phyloP scores from a whole-genome alignment of 768 basidiomycete species.

The Lanmaoa rubissima region DNA sequence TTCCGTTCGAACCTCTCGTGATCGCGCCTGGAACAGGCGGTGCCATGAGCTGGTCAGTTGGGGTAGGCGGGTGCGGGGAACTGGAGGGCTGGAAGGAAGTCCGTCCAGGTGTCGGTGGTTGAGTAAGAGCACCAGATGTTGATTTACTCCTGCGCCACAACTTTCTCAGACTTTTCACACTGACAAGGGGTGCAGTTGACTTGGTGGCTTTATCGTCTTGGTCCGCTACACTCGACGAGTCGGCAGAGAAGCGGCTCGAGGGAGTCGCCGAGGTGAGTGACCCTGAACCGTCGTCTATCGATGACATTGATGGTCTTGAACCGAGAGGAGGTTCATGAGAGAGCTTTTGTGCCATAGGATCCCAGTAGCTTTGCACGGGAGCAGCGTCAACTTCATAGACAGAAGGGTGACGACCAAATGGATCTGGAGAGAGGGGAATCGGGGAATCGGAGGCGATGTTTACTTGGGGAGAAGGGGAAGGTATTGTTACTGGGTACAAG shows the following conservation, averaged over 20 bases:
- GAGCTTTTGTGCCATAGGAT: constrained; percentile 29
- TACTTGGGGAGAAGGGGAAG: constrained; percentile 26
- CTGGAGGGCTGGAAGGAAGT: constrained; percentile 32
- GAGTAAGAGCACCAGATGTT: constrained; percentile 35
- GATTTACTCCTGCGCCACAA: constrained; percentile 75
- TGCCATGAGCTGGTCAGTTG: constrained; percentile 28
- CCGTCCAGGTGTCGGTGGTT: constrained; percentile 37
- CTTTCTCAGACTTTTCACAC: constrained; percentile 70
- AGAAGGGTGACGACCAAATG: constrained; percentile 73
- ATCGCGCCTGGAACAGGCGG: constrained; percentile 27
- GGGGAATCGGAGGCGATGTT: constrained; percentile 45
- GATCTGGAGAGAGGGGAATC: constrained; percentile 82
- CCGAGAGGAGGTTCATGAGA: constrained; percentile 18
- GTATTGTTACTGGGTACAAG: constrained; percentile 43
- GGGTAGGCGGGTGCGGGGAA: constrained; percentile 35
- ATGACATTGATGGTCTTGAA: constrained; percentile 27
- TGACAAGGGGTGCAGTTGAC: constrained; percentile 52
- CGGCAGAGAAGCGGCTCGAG: constrained; percentile 74
- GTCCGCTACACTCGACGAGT: constrained; percentile 48
- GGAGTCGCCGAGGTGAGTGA: constrained; percentile 26
- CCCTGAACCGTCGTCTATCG: constrained; percentile 17
- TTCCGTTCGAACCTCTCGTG: constrained; percentile 20
- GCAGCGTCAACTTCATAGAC: constrained; percentile 31
- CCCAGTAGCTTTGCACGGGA: constrained; percentile 45
- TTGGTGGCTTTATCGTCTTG: constrained; percentile 33